Conservation (phyloP, 176 grass and related monocot species). For the Hyparrhenia diplandra region DNA sequence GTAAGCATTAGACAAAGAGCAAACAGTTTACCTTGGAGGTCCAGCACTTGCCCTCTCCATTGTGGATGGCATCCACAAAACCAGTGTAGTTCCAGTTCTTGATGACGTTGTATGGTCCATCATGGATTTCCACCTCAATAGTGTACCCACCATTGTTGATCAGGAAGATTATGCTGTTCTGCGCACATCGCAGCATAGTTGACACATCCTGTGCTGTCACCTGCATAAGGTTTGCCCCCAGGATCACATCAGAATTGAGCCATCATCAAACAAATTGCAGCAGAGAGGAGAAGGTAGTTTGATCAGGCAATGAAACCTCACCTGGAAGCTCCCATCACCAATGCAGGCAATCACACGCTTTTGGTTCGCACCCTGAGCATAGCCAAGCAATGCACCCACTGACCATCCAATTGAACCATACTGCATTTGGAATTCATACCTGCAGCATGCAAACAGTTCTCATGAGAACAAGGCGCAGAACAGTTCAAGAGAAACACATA, state of each 20-base stretch:
- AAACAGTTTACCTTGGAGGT: slow-evolving; percentile 49
- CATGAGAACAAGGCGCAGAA: not conserved
- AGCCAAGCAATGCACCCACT: slow-evolving; percentile 68
- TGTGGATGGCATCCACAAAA: slow-evolving; percentile 77
- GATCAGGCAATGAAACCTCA: slow-evolving; percentile 9
- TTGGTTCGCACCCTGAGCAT: slow-evolving; percentile 45
- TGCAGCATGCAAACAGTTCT: not conserved
- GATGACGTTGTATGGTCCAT: slow-evolving; percentile 78
- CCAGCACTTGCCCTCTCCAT: slow-evolving; percentile 86
- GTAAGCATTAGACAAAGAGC: not conserved
- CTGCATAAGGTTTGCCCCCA: slow-evolving; percentile 26
- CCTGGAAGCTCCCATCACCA: slow-evolving; percentile 87
- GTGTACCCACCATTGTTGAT: slow-evolving; percentile 89
- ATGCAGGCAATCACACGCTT: slow-evolving; percentile 85
- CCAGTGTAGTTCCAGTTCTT: slow-evolving; percentile 89
- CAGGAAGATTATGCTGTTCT: slow-evolving; percentile 80
- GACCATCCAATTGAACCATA: slow-evolving; percentile 89
- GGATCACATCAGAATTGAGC: not conserved
- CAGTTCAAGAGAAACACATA: not conserved
- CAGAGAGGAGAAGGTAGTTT: not conserved
- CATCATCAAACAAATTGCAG: slow-evolving; percentile 11
- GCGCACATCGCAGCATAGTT: slow-evolving; percentile 61
- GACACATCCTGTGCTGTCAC: slow-evolving; percentile 82
- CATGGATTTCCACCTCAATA: slow-evolving; percentile 80
- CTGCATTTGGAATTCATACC: slow-evolving; percentile 87